Percentiles rank a stretch among this genome's conserved stretches.
phyloP scores from a whole-genome alignment of 495 filamentous ascomycete species.

The Endocarpon pusillum region DNA sequence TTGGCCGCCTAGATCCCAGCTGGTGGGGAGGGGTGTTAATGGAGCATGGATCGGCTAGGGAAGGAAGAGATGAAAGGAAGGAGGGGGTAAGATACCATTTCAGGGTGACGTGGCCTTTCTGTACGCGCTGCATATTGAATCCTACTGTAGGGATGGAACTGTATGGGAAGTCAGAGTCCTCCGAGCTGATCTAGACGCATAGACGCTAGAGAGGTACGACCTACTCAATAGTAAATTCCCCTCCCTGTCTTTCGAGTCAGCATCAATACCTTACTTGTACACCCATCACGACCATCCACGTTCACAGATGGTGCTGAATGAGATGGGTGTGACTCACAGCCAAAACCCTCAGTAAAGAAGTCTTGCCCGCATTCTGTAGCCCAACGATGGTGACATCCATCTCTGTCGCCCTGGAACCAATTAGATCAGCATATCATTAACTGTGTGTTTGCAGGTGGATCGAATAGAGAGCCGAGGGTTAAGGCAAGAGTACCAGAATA shows the following conservation, averaged over 20 bases:
- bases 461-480: constrained; percentile 7
- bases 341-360: constrained; percentile 79
- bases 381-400: constrained; percentile 99
- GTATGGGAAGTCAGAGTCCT: constrained; percentile 11
- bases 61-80: constrained; percentile 5
- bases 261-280: background rate
- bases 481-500: constrained; percentile 99
- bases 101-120: constrained; percentile 94
- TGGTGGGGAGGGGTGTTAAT: constrained; percentile 12
- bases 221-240: constrained; percentile 98
- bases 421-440: constrained; percentile 7
- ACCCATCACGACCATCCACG: background rate
- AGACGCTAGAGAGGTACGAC: constrained; percentile 20
- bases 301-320: background rate
- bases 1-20: constrained; percentile 95
- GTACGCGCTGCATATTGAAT: constrained; percentile 97
- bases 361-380: constrained; percentile 95
- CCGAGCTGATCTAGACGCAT: background rate
- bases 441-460: no score
- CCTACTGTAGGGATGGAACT: constrained; percentile 97
- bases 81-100: constrained; percentile 50
- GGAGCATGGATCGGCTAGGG: background rate
- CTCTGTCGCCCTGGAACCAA: constrained; percentile 66
- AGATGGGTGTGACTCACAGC: constrained; percentile 47
- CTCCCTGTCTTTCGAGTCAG: constrained; percentile 43